A percentile compares a stretch with the other conserved stretches of the same genome.
phyloP scores from a whole-genome alignment of 2,329 filamentous ascomycete species.

The Colletotrichum sp. region DNA sequence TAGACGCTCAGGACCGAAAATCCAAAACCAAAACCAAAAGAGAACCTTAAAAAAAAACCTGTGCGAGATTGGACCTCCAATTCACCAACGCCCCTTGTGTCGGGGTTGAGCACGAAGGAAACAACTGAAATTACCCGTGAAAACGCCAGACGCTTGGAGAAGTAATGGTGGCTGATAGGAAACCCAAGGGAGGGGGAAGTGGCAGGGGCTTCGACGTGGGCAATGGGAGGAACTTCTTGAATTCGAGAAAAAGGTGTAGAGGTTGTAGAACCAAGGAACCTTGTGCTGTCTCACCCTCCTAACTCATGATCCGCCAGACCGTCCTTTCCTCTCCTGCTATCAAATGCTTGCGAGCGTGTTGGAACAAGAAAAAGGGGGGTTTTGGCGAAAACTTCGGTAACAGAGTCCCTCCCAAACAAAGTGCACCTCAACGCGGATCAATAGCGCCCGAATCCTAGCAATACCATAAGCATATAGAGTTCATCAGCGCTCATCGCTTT shows the following conservation, averaged over 20 bases:
- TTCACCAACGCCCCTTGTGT: background rate
- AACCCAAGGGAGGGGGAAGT: background rate
- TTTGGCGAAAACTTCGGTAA: background rate
- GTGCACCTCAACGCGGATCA: constrained; percentile 1
- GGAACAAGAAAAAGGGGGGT: background rate
- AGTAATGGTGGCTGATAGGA: background rate
- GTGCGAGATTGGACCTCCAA: background rate
- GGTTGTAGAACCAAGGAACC: constrained; percentile 3
- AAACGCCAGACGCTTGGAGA: background rate
- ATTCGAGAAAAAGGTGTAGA: constrained; percentile 13
- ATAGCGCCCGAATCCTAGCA: constrained; percentile 12
- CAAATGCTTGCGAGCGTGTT: background rate
- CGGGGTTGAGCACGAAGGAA: background rate
- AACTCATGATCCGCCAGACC: background rate
- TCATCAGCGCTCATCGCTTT: constrained; percentile 11
- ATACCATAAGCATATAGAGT: constrained; percentile 15
- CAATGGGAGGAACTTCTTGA: constrained; percentile 18
- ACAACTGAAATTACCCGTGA: background rate
- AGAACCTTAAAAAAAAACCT: background rate
- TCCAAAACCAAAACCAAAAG: background rate
- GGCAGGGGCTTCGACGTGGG: background rate
- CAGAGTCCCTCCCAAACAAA: background rate
- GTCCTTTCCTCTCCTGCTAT: background rate
- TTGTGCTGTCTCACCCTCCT: background rate
- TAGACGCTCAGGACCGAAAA: background rate